phyloP scores from a whole-genome alignment of 169 alveolate species.

The Plasmodium berghei region DNA sequence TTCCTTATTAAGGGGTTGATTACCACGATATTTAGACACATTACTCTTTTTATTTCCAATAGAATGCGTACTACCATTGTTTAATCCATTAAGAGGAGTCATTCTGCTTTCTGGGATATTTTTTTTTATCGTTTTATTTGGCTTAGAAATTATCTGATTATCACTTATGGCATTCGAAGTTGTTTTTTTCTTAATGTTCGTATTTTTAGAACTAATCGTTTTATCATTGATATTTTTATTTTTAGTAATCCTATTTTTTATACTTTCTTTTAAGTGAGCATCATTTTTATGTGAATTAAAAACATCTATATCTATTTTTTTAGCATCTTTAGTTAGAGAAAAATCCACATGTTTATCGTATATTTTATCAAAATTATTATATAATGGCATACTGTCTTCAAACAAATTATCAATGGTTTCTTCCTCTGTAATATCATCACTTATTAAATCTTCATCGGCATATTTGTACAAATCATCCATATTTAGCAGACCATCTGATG shows the following conservation, averaged over 20 bases:
- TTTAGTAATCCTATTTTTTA: not conserved
- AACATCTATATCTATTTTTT: not conserved
- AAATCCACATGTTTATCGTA: not conserved
- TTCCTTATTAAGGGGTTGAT: not conserved
- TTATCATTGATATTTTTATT: not conserved
- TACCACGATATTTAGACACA: too few relatives aligned
- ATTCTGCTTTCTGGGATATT: too few relatives aligned
- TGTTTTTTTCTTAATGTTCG: not conserved
- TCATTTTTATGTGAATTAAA: not conserved
- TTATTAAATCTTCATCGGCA: not conserved
- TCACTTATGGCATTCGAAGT: not conserved
- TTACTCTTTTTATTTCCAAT: too few relatives aligned
- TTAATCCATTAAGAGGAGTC: too few relatives aligned
- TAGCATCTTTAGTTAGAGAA: constrained; percentile 14
- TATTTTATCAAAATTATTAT: not conserved
- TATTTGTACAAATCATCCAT: not conserved
- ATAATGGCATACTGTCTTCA: not conserved
- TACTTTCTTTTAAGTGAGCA: not conserved
- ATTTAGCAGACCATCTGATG: not conserved
- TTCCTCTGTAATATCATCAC: not conserved
- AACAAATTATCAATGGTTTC: not conserved
- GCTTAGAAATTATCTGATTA: too few relatives aligned
- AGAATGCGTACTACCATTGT: too few relatives aligned
- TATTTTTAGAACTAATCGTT: not conserved
- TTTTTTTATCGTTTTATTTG: too few relatives aligned